A percentile compares a stretch with the other conserved stretches of the same genome.
Evolutionary conservation across 306 rosid species (phyloP).

Genomic region (Dalbergia oliveri): DNA sequence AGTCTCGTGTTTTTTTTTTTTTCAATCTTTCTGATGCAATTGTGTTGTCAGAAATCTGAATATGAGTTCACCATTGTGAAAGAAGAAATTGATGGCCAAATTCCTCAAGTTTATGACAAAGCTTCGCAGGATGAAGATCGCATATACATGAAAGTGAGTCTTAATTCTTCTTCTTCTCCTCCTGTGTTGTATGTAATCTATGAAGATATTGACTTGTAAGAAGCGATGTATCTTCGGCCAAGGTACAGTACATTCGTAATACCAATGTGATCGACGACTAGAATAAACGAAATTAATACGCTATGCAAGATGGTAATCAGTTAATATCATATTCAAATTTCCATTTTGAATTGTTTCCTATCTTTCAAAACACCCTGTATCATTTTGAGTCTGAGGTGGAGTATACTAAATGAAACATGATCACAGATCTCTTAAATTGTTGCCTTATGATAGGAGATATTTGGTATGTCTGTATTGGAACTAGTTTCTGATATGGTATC

Average conservation of each 20-base stretch:
- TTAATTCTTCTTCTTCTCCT: slow-evolving; percentile 28
- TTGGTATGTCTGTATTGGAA: not conserved
- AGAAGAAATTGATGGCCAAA: slow-evolving; percentile 71
- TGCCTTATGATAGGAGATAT: slow-evolving; percentile 2
- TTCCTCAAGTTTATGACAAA: slow-evolving; percentile 50
- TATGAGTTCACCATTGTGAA: slow-evolving; percentile 76
- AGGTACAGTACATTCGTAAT: slow-evolving; percentile 19
- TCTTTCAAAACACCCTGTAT: slow-evolving; percentile 22
- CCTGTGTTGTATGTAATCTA: not conserved
- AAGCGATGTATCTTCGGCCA: slow-evolving; percentile 16
- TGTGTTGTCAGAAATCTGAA: slow-evolving; percentile 61
- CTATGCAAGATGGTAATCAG: not conserved
- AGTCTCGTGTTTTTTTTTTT: not conserved
- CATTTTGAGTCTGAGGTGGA: slow-evolving; percentile 31
- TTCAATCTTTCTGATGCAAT: slow-evolving; percentile 23
- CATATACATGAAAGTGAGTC: slow-evolving; percentile 78
- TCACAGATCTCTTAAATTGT: slow-evolving; percentile 4
- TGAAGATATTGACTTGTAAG: slow-evolving; percentile 23
- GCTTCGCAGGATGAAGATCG: slow-evolving; percentile 59
- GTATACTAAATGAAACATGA: not conserved
- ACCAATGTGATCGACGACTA: slow-evolving; percentile 10
- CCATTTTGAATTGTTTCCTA: slow-evolving; percentile 20
- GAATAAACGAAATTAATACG: slow-evolving; percentile 10
- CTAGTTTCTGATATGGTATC: slow-evolving; percentile 11
- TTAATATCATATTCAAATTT: not conserved